Evolutionary conservation across 371 early-diverging fungal genomes (phyloP).

Genomic region (Gilbertella persicaria): DNA sequence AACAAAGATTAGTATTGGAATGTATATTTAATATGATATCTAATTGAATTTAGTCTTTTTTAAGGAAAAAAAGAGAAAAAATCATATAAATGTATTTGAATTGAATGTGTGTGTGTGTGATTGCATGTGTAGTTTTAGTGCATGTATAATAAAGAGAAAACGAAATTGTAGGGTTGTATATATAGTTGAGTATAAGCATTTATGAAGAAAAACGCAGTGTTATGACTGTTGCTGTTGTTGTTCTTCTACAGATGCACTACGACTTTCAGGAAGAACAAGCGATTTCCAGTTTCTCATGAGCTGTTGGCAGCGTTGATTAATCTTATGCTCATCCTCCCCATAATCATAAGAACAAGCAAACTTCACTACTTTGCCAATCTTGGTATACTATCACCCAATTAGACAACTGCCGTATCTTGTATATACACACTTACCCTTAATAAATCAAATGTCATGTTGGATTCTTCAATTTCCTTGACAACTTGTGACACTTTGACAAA

Average conservation of each 20-base stretch:
- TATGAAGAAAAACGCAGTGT: constrained; percentile 1
- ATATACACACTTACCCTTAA: constrained; percentile 24
- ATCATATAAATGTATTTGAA: too few species aligned
- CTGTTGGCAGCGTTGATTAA: constrained; percentile 29
- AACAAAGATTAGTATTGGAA: too few species aligned
- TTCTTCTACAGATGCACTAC: constrained; percentile 12
- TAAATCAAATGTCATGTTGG: constrained; percentile 28
- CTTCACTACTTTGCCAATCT: constrained; percentile 43
- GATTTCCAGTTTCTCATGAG: constrained; percentile 36
- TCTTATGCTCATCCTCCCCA: constrained; percentile 27
- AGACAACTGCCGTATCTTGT: background rate
- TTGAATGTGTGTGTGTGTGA: too few species aligned
- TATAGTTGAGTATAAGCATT: background rate
- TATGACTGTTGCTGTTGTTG: constrained; percentile 15
- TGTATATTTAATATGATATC: too few species aligned
- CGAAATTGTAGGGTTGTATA: too few species aligned
- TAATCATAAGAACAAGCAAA: constrained; percentile 29
- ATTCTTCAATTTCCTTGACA: constrained; percentile 34
- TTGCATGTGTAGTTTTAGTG: too few species aligned
- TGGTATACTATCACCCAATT: constrained; percentile 29
- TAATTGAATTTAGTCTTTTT: too few species aligned
- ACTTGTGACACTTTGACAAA: constrained; percentile 29
- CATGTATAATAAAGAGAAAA: background rate
- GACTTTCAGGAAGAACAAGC: constrained; percentile 11
- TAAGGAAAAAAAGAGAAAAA: too few species aligned